Base-by-base conservation (phyloP, 345 rosid genomes). In the Excoecaria agallocha region DNA sequence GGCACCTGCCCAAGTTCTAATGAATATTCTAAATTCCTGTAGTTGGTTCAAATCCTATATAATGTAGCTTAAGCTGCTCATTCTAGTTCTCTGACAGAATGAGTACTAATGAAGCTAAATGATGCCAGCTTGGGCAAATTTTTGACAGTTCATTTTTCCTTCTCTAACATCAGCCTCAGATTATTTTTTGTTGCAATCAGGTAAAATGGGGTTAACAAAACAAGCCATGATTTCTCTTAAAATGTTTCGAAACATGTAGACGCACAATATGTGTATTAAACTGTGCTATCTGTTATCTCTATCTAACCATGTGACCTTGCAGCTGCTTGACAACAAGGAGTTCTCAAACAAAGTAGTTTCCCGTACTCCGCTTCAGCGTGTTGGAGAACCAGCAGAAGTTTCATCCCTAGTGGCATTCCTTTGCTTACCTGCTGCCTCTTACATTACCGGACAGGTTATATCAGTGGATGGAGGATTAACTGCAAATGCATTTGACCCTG, bases 301-400 rank as follows among this genome's bases (percentile, higher is more conserved):
- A 30, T 30, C 30, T 76, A 19, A 30, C 71, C 12, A 8, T 37
- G 43, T 24, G n/a, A 1, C 6, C 62, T 10, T 75, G 77, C 84
- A 89, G 97, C 50, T 90, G 78, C 88, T 91, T 30, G 86, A 74
- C 5, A 84, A 85, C 67, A 81, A 86, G 71, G 87, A 81, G 25
- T 89, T 84, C 30, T 0, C 71, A 54, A 91, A 88, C 19, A 81
- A 78, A 2, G 8, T 91, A 38, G 74, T 89, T 8, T 79, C 91
- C 0, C 84, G 89, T 39, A 91, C 98, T 4, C 96, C 97, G 5
- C 90, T 90, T 48, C 84, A 84, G 74, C 96, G 97, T 0, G 65
- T 90, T 30, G 97, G 91, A 70, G 94, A 93, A 74, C 82, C 98
- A n/a, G 81, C 83, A 68, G 97, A 94, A 82, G 98, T 91, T 0